Percentiles rank a stretch among this genome's conserved stretches.
Evolutionary conservation across 2,329 filamentous ascomycete species (phyloP).

Genomic region (Thielaviopsis cerberus): DNA sequence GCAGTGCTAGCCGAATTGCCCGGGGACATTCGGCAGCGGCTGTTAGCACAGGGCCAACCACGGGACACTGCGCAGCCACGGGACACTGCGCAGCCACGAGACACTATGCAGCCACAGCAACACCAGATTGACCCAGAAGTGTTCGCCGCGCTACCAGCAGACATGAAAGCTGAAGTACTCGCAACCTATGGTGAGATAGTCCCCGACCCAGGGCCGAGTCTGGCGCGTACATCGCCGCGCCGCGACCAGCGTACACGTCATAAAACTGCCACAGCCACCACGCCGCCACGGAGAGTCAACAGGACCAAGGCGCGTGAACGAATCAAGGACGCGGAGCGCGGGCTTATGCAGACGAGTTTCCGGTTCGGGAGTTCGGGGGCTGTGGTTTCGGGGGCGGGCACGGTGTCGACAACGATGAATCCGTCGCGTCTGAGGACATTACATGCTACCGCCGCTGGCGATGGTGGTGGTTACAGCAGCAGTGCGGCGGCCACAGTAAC

Average conservation of each 20-base stretch:
- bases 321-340: constrained; percentile 35
- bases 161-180: constrained; percentile 69
- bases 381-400: background rate
- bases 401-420: constrained; percentile 1
- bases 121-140: constrained; percentile 72
- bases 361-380: background rate
- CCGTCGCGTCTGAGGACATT: constrained; percentile 1
- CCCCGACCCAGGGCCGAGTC: background rate
- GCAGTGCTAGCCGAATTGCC: constrained; percentile 70
- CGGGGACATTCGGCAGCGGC: constrained; percentile 57
- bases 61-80: background rate
- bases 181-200: constrained; percentile 41
- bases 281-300: constrained; percentile 18
- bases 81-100: no score
- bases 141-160: constrained; percentile 64
- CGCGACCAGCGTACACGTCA: background rate
- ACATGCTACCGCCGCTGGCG: background rate
- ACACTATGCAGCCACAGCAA: no score
- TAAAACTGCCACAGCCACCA: background rate
- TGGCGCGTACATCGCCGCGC: background rate
- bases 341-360: constrained; percentile 58
- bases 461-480: constrained; percentile 19
- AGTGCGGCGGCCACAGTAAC: constrained; percentile 19
- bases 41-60: constrained; percentile 39
- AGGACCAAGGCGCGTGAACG: constrained; percentile 29